Base-by-base conservation (phyloP, 2,329 filamentous ascomycete genomes). In the Fusarium lateritium region DNA sequence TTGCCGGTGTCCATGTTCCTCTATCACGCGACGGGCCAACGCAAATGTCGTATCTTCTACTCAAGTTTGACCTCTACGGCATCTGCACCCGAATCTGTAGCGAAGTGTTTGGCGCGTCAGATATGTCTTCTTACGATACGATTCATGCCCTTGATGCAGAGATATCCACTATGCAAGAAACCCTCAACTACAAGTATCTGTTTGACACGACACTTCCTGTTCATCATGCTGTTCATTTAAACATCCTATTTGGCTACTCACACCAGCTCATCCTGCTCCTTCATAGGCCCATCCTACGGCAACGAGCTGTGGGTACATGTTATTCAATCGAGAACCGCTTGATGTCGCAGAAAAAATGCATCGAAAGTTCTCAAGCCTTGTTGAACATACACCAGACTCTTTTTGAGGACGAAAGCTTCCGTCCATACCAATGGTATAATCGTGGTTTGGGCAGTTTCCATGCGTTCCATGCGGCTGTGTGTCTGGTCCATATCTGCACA, bases 371-470 rank as follows among this genome's bases (percentile, higher is more conserved):
- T 19, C 33, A 53, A 19, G 39, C 21, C 15, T n/a, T 53, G 21
- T 26, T 53, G 15, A 19, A 19, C 8, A 53, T 53, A 44, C 39
- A 53, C 24, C 50, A 11, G 8, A 14, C 50, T 6, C 21, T 53
- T 24, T 50, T 45, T 8, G 46, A 67, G 31, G 36, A 49, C 17
- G n/a, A 36, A 15, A 38, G 6, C 7, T 67, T 60, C 31, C 34
- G 42, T n/a, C 64, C 64, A 1, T 67, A 67, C 17, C 51, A 53
- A 17, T 67, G 64, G 64, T 67, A 67, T 22, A 67, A 65, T n/a
- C 51, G 52, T 4, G 64, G 64, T 5, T 7, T 67, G 9, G 60
- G 64, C 2, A 60, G 55, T 10, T 67, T 67, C 39, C 64, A 67
- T 14, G 64, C 64, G 9, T 67, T 67, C 24, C 64, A 67, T 11